phyloP scores from a whole-genome alignment of 345 rosid species.

The Isatis tinctoria region DNA sequence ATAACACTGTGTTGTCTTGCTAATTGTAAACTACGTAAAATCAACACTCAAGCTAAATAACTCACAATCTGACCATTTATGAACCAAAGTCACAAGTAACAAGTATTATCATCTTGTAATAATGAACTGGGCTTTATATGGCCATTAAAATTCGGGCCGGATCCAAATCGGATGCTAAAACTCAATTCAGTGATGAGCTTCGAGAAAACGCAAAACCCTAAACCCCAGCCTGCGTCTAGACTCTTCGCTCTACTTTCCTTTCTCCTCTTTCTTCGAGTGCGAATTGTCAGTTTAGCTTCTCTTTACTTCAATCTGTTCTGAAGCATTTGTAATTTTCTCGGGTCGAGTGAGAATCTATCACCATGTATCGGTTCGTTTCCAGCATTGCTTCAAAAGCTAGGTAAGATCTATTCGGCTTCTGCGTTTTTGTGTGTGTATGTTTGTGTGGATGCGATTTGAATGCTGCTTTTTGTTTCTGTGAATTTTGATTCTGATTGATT shows the following conservation, averaged over 20 bases:
- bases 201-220: slow-evolving; percentile 33
- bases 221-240: slow-evolving; percentile 25
- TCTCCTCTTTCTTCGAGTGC: not conserved
- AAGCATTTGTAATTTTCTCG: not conserved
- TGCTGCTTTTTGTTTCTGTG: not conserved
- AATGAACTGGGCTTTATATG: slow-evolving; percentile 15
- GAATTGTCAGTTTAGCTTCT: not conserved
- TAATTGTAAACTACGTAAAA: not conserved
- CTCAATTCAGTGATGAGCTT: slow-evolving; percentile 4
- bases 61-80: not conserved
- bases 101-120: not conserved
- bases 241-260: not conserved
- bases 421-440: not conserved
- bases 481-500: not conserved
- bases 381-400: slow-evolving; percentile 37
- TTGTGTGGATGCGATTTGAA: not conserved
- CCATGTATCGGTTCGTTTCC: slow-evolving; percentile 29
- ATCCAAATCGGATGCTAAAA: slow-evolving; percentile 13
- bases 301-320: not conserved
- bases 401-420: slow-evolving; percentile 20
- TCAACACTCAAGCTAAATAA: not conserved
- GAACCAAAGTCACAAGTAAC: not conserved
- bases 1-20: not conserved
- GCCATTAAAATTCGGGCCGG: slow-evolving; percentile 4
- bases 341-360: not conserved